These are phyloP conservation scores for Kingdonia uniflora DNA, from an alignment of 164 flowering plant species.

Conservation along the genomic window DNA sequence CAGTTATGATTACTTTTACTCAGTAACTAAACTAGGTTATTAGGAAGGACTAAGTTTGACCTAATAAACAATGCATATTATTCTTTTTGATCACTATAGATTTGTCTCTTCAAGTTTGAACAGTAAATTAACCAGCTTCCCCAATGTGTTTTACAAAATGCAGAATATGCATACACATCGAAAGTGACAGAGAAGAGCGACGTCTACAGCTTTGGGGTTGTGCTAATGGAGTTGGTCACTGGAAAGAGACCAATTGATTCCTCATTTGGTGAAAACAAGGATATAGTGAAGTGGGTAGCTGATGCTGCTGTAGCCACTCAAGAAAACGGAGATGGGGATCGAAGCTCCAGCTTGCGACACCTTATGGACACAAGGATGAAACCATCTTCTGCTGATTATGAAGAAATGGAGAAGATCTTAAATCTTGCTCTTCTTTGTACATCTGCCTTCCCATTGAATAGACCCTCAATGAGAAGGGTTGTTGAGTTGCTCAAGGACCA, in stretches of 20 bases:
- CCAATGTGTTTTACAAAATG: conserved; percentile 5
- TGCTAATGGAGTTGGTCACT: conserved; percentile 44
- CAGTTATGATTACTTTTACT: no score
- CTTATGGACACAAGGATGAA: conserved; percentile 43
- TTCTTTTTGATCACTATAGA: no score
- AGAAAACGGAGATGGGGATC: conserved; percentile 1
- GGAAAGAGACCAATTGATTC: conserved; percentile 52
- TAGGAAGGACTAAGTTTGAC: no score
- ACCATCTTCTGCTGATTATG: conserved; percentile 15
- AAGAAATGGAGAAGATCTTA: conserved; percentile 44
- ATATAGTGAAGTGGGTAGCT: conserved; percentile 61
- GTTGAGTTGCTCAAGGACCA: conserved; percentile 47
- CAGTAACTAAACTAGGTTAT: no score
- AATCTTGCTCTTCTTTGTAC: conserved; percentile 56
- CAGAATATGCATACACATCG: conserved; percentile 57
- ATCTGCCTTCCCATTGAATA: conserved; percentile 37
- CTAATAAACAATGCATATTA: no score
- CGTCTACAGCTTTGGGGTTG: conserved; percentile 54
- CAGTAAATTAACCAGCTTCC: not conserved
- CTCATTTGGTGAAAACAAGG: conserved; percentile 38
- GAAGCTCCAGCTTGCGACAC: conserved; percentile 13
- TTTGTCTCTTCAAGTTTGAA: no score
- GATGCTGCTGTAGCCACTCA: conserved; percentile 21
- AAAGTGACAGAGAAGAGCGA: conserved; percentile 57
- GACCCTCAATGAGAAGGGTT: conserved; percentile 73